Base-by-base conservation (phyloP, 2,329 filamentous ascomycete genomes). In the Aspergillus brasiliensis region DNA sequence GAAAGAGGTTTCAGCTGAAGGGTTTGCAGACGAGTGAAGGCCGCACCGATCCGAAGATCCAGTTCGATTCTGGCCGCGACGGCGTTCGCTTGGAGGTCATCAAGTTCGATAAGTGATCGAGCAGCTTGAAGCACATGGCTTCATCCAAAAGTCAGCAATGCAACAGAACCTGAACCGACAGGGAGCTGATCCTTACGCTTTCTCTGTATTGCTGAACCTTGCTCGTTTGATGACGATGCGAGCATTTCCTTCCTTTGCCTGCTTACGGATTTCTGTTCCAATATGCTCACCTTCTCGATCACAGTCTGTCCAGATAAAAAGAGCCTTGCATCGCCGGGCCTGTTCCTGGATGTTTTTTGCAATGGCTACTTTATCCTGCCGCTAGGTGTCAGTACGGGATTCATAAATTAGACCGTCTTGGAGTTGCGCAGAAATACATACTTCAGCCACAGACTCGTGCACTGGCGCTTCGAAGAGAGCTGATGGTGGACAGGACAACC, bases 291-390 rank as follows among this genome's bases (percentile, higher is more conserved):
- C 95, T 82, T 99, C 95, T 57, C 93, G 88, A 81, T 99, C 95
- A 77, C 95, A 98, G 83, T 99, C 95, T 0, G 95, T 99, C 95
- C 95, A 99, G 68, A 99, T 97, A 75, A 96, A 94, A 31, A 99
- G 82, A 11, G 88, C 86, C 57, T 83, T 85, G n/a, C 88, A 84
- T 72, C 85, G 84, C 61, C 84, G 84, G 17, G 95, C 94, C 75
- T 96, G 89, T 1, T 84, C 80, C 67, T 89, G 86, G 69, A 99
- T 95, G 71, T 99, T 99, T 31, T 88, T 83, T 8, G 93, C 92
- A 63, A 99, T 89, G 1, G 83, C 80, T 69, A 88, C 88, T 72
- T 93, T 96, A 70, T 93, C 88, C 86, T 93, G 65, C 52, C 53
- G 5, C 44, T n/a, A n/a, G 10, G 37, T 13, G 23, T 73, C 52